Evolutionary conservation across 306 rosid species (phyloP).

Genomic region (Leucaena leucocephala): DNA sequence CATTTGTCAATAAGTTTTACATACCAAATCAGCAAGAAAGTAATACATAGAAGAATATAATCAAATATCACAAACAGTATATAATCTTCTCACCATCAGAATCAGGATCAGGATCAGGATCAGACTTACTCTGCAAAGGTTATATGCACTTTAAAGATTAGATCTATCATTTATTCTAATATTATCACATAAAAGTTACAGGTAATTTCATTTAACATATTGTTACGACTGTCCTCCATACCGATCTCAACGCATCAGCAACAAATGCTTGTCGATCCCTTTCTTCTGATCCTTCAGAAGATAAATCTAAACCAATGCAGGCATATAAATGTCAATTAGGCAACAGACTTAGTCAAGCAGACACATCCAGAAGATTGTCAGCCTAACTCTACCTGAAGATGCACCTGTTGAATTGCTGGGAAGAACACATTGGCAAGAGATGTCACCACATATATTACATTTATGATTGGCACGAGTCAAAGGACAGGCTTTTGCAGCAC

Average conservation of each 20-base stretch:
- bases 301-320: conserved; percentile 40
- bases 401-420: conserved; percentile 31
- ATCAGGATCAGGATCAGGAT: conserved; percentile 57
- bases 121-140: conserved; percentile 50
- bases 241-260: conserved; percentile 38
- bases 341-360: conserved; percentile 1
- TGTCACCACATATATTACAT: conserved; percentile 39
- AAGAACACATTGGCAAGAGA: conserved; percentile 46
- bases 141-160: conserved; percentile 39
- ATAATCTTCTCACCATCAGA: conserved; percentile 62
- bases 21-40: conserved; percentile 36
- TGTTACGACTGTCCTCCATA: conserved; percentile 13
- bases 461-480: conserved; percentile 21
- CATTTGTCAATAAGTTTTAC: conserved; percentile 41
- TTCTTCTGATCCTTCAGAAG: conserved; percentile 44
- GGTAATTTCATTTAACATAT: not conserved
- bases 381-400: conserved; percentile 49
- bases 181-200: not conserved
- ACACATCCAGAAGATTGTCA: conserved; percentile 9
- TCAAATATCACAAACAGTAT: conserved; percentile 5
- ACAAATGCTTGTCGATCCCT: conserved; percentile 25
- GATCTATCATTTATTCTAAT: not conserved
- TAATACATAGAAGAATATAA: conserved; percentile 15
- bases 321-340: not conserved
- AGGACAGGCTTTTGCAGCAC: conserved; percentile 37